Evolutionary conservation across 164 flowering plant genomes (phyloP).

Genomic region (Protea cynaroides): DNA sequence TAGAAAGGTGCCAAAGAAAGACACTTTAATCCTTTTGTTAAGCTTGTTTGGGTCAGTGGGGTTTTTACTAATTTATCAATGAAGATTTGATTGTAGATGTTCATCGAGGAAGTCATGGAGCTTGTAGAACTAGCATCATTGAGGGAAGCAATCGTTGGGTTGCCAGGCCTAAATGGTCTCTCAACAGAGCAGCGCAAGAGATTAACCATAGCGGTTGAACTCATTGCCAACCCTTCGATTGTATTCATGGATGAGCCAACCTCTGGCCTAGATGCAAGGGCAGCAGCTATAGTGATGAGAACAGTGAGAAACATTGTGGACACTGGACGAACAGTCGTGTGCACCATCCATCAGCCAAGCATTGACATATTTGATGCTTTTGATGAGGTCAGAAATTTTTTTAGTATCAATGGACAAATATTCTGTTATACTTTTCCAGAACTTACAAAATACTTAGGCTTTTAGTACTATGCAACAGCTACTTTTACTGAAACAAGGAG

Average conservation of each 20-base stretch:
- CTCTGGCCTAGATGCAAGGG: neutral
- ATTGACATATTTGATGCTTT: conserved; percentile 8
- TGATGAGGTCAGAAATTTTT: neutral
- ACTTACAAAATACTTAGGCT: neutral
- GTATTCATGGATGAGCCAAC: neutral
- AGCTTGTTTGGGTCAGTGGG: too few relatives aligned
- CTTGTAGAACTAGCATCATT: conserved; percentile 22
- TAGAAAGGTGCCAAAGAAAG: conserved; percentile 14
- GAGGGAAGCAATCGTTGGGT: conserved; percentile 4
- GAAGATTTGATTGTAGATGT: conserved; percentile 12
- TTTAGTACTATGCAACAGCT: conserved; percentile 15
- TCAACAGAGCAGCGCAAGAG: neutral
- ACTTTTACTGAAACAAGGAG: conserved; percentile 37
- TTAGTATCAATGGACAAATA: neutral
- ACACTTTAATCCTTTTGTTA: neutral
- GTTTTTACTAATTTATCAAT: too few relatives aligned
- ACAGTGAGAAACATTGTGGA: neutral
- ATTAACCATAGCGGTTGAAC: neutral
- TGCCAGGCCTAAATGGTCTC: neutral
- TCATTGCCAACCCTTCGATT: neutral
- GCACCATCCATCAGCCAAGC: neutral
- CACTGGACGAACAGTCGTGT: neutral
- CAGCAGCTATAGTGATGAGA: neutral
- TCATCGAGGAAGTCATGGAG: conserved; percentile 25
- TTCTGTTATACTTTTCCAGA: neutral